Conservation (phyloP, 2,329 filamentous ascomycete species). For the Nigrospora osmanthi region DNA sequence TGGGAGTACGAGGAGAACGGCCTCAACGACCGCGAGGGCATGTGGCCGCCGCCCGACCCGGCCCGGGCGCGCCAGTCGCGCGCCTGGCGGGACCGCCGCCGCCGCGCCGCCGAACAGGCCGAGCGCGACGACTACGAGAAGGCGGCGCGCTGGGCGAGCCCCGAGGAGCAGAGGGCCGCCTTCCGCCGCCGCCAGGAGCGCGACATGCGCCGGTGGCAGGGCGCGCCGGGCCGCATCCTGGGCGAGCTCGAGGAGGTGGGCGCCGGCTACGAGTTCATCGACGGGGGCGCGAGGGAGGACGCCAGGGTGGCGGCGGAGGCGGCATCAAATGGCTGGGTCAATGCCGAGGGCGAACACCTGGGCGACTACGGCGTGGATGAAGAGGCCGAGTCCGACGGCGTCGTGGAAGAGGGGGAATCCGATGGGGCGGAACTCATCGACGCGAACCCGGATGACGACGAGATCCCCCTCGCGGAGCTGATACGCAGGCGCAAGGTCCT, state of each 20-base stretch:
- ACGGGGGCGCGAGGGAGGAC: conserved; percentile 11
- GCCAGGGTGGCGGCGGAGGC: conserved; percentile 21
- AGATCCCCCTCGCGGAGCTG: conserved; percentile 64
- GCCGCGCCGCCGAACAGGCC: conserved; percentile 20
- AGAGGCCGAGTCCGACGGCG: conserved; percentile 44
- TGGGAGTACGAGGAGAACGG: conserved; percentile 69
- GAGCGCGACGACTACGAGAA: conserved; percentile 7
- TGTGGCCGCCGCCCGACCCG: conserved; percentile 59
- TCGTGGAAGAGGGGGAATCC: not conserved
- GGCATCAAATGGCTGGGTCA: conserved; percentile 60
- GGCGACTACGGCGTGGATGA: conserved; percentile 76
- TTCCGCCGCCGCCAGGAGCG: conserved; percentile 41
- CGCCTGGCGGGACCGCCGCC: conserved; percentile 22
- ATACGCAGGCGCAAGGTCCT: conserved; percentile 45
- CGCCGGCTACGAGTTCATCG: conserved; percentile 30
- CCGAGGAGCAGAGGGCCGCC: conserved; percentile 38
- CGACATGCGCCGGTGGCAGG: conserved; percentile 30
- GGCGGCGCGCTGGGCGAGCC: conserved; percentile 18
- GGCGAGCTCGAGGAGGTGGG: conserved; percentile 46
- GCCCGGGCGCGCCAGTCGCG: conserved; percentile 44
- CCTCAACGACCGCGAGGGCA: conserved; percentile 56
- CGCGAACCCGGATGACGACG: conserved; percentile 36
- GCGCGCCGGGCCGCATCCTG: conserved; percentile 28
- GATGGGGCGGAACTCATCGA: conserved; percentile 16
- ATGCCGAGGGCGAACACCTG: conserved; percentile 66